Conservation (phyloP, 2,329 filamentous ascomycete genomes). For the Polytolypa hystricis region DNA sequence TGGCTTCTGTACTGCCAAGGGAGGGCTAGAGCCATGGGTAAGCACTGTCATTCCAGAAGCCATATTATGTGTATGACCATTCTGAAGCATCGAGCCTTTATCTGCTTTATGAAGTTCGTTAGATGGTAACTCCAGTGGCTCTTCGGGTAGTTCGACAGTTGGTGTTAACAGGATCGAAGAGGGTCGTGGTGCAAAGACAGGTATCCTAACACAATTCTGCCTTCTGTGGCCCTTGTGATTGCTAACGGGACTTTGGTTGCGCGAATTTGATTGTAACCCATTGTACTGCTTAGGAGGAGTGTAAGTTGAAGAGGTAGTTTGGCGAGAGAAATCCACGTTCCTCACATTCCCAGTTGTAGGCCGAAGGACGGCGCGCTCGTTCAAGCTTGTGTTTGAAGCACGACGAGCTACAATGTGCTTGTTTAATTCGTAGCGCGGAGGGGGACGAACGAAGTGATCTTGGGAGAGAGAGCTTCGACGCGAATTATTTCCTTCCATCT, state of each 20-base stretch:
- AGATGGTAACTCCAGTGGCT: constrained; percentile 11
- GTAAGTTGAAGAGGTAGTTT: background rate
- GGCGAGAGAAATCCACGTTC: background rate
- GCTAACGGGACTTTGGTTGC: background rate
- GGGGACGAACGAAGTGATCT: too few relatives aligned
- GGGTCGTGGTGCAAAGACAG: constrained; percentile 24
- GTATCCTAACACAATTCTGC: constrained; percentile 34
- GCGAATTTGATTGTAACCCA: too few relatives aligned
- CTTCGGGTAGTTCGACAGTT: constrained; percentile 26
- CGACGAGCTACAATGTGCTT: too few relatives aligned
- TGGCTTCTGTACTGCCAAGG: too few relatives aligned
- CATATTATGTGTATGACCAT: too few relatives aligned
- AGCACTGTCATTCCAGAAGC: too few relatives aligned
- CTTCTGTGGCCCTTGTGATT: constrained; percentile 26
- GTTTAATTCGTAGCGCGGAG: too few relatives aligned
- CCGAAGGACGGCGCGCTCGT: background rate
- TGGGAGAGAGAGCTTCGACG: too few relatives aligned
- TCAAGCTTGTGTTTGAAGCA: background rate
- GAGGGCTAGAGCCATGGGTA: too few relatives aligned
- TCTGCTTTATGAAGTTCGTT: background rate
- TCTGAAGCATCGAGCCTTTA: too few relatives aligned
- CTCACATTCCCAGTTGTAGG: constrained; percentile 5
- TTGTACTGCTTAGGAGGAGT: background rate
- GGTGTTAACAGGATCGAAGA: constrained; percentile 19
- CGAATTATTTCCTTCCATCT: too few relatives aligned